Evolutionary conservation across 768 basidiomycete species (phyloP).

Genomic region (Agaricus blazei): DNA sequence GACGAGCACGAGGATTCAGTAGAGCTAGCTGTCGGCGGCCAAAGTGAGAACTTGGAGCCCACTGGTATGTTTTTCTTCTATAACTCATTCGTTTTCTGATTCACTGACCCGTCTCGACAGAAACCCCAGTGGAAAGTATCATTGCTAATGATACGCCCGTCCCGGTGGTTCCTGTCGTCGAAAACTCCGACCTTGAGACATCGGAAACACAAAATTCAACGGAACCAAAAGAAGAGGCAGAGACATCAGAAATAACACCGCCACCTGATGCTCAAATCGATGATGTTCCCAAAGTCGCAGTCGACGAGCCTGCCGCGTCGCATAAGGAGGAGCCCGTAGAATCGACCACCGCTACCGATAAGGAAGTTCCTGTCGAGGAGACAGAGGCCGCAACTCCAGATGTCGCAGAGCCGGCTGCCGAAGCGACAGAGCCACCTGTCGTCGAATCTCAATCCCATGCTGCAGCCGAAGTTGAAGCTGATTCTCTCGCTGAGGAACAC

Average conservation of each 20-base stretch:
- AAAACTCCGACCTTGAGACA: slow-evolving; percentile 1
- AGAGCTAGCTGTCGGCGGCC: background rate
- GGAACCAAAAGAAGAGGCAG: background rate
- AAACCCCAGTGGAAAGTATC: background rate
- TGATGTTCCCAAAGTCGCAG: background rate
- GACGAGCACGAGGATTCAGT: background rate
- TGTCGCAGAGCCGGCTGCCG: background rate
- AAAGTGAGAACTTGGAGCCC: background rate
- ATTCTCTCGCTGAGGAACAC: background rate
- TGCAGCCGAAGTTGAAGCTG: background rate
- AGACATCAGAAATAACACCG: background rate
- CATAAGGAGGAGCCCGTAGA: background rate
- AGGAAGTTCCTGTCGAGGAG: background rate
- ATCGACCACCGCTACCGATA: background rate
- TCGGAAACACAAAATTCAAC: background rate
- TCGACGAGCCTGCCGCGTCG: background rate
- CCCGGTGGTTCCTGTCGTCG: background rate
- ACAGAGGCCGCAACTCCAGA: background rate
- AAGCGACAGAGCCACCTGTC: background rate
- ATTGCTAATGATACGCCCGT: background rate
- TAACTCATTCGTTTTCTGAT: background rate
- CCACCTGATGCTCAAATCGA: background rate
- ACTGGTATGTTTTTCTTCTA: background rate
- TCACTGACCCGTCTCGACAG: background rate
- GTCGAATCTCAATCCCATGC: background rate